Evolutionary conservation across 306 rosid species (phyloP), one percentile per base, ranked within the genome.

Genomic region (Fragaria ananassa): DNA sequence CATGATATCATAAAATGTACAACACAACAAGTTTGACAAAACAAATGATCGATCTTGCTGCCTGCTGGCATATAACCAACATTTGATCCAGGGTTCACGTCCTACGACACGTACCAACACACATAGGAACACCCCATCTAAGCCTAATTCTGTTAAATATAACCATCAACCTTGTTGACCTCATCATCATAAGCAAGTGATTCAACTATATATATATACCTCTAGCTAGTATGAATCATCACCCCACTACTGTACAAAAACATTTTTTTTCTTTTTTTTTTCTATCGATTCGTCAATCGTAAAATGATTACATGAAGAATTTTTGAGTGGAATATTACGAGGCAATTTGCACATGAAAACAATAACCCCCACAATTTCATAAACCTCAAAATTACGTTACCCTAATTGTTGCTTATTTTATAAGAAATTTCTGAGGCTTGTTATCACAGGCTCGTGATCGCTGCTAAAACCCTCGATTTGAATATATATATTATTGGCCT

Each of bases 121-220:
- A 60, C 39, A 17, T 73, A 74, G 78, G 78, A 74, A 27, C 44
- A 72, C 39, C 73, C 46, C 64, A 13, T 49, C 58, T 5, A 53
- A 51, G 65, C 67, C 45, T 58, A 68, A 3, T 46, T 27, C 62
- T 8, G 74, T 41, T 54, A 47, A 41, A 71, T 50, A 27, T 35
- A 46, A 72, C 6, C 81, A 49, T 60, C 67, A 46, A 65, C 15
- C 74, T 84, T 87, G 91, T 90, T 86, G 96, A 88, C 93, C 87
- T 76, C 72, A 35, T 27, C 73, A 10, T 34, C 18, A 15, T 44
- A 41, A 6, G 10, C 10, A 47, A 63, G 62, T 47, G 53, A 47
- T 11, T 17, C 46, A 31, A 34, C 35, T 11, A 19, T 4, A 31
- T 11, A 19, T 4, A 31, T 10, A 29, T 29, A 29, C 31, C 51